Base-by-base conservation (phyloP, 208 protist species). In the Trichomonas gallinae region DNA sequence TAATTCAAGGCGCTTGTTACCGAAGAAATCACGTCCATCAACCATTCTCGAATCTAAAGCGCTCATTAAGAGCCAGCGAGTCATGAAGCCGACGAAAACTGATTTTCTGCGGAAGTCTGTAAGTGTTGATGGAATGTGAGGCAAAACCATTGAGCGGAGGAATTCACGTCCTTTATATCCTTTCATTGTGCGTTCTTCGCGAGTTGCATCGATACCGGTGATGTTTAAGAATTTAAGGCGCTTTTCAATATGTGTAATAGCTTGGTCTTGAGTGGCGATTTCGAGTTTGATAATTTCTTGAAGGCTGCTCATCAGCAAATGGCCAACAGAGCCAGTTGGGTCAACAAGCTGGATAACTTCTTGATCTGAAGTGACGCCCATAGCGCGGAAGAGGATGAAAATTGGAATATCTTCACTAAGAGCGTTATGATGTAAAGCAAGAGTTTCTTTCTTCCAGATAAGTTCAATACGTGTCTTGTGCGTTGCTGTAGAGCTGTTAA, bases 21-120 rank as follows among this genome's bases (percentile, higher is more conserved):
- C 99, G 97, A 99, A 99, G 97, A 99, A 99, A 97, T 99, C 99
- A 72, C 99, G 98, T 97, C 99, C 99, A 97, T 99, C 99, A 0
- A 99, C 97, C 2, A 98, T 97, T 0, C 97, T 97, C 10, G 97
- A 82, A 97, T 99, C 98, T 38, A 98, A 97, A 96, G 97, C 98
- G 0, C 99, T 99, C 81, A 98, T 97, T 91, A 99, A 98, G 97
- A 99, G 99, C 38, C 99, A 97, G 23, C 99, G 98, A 8, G 99
- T 98, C 99, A 99, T 99, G 45, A 99, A 98, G 48, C 98, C 98
- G 0, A 99, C 97, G 97, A 99, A 99, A 51, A 99, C 97, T 11
- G 98, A 98, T 98, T 99, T 99, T 91, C 98, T 97, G 44, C 98
- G 40, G n/a, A 93, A 93, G 15, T 93, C 87, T 0, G 44, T 51